phyloP scores from a whole-genome alignment of 441 rosid genomes.

The Kokia cookei region DNA sequence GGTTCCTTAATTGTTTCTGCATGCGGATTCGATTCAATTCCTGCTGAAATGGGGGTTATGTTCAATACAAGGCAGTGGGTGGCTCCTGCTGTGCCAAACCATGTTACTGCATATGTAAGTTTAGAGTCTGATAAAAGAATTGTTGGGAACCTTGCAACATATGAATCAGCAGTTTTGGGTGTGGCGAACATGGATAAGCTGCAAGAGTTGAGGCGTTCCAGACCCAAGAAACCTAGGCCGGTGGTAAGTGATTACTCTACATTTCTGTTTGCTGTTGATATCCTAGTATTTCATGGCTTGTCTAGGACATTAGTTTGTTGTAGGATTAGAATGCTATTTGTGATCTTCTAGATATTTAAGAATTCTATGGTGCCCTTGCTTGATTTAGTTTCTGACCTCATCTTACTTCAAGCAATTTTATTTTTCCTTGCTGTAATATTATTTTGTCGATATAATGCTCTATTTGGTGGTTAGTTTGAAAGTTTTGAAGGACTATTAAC shows the following conservation, averaged over 20 bases:
- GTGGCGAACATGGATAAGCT: conserved; percentile 54
- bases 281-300: not conserved
- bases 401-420: not conserved
- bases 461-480: not conserved
- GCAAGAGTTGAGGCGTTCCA: conserved; percentile 66
- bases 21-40: conserved; percentile 88
- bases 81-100: conserved; percentile 57
- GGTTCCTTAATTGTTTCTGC: conserved; percentile 83
- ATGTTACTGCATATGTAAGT: conserved; percentile 66
- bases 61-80: conserved; percentile 83
- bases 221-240: conserved; percentile 69
- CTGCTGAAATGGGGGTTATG: conserved; percentile 76
- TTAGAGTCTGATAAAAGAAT: conserved; percentile 71
- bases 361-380: not conserved
- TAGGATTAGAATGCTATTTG: not conserved
- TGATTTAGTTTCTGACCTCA: not conserved
- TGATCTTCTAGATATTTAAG: not conserved
- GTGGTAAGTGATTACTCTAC: conserved; percentile 31
- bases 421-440: not conserved
- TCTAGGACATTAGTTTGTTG: not conserved
- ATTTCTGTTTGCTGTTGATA: not conserved
- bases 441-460: not conserved
- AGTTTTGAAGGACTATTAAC: not conserved
- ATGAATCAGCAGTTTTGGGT: conserved; percentile 80
- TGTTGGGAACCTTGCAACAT: conserved; percentile 77